Evolutionary conservation across 768 basidiomycete species (phyloP), one percentile per base, ranked within the genome.

Genomic region (Boletus rubroflammeus): DNA sequence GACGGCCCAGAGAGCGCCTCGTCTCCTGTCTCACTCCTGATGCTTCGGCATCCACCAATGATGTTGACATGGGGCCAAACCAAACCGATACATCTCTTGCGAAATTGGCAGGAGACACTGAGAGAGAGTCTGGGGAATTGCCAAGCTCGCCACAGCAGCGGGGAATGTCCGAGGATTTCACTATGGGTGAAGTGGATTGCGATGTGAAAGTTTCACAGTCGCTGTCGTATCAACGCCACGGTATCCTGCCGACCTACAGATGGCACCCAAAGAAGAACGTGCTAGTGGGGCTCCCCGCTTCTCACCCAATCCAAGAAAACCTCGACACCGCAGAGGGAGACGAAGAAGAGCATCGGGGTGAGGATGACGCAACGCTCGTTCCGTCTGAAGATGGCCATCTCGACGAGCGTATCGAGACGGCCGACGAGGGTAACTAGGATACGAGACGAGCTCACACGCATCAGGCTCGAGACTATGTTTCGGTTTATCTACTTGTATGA

Each of bases 301-400:
- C 31, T 29, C 5, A 25, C 13, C 5, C 5, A 7, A 34, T n/a
- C 14, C 43, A 13, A 28, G 44, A n/a, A 49, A 28, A 34, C 7
- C 2, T 14, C 7, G 25, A 5, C 5, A 28, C 11, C 3, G 19
- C 15, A 28, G 44, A 43, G 17, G 50, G 29, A 23, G 42, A 19
- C 3, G 43, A 31, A 26, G 57, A 45, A 5, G 48, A 34, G 15
- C 34, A 23, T 32, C 42, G 52, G 15, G 35, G 21, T 23, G 56
- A 44, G 36, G 64, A 66, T 7, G 62, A 65, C 25, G 38, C 10
- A 5, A 66, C 61, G 0, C 40, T 60, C 13, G 64, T 60, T 21
- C 35, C 53, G 4, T 53, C 56, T 34, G 62, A 64, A 50, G 57
- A 59, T 5, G 49, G 36, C 6, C 29, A 14, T 23, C 5, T 26